Percentiles rank a stretch among this genome's conserved stretches.
phyloP scores from a whole-genome alignment of 2,329 filamentous ascomycete genomes.

The Paradendryphiella salina region DNA sequence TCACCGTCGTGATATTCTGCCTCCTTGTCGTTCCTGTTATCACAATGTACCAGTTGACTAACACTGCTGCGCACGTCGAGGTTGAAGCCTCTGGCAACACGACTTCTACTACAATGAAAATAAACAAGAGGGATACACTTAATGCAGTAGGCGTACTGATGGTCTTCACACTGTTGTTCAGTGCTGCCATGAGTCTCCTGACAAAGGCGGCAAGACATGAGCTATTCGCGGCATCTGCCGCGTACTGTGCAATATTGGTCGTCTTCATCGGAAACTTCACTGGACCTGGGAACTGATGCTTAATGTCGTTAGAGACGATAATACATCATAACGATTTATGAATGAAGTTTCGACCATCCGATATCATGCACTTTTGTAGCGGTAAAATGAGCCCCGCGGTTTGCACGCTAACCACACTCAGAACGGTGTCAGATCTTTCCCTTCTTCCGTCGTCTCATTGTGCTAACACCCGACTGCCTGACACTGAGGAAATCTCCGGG shows the following conservation, averaged over 20 bases:
- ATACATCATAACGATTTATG: not conserved
- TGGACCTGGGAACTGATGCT: slow-evolving; percentile 34
- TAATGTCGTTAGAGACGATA: not conserved
- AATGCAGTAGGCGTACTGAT: slow-evolving; percentile 50
- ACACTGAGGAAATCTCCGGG: too few relatives aligned
- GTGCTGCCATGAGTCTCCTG: slow-evolving; percentile 44
- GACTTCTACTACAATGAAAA: not conserved
- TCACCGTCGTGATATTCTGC: slow-evolving; percentile 50
- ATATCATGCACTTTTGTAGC: too few relatives aligned
- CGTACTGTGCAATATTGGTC: slow-evolving; percentile 47
- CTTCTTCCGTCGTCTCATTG: too few relatives aligned
- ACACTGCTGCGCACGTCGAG: slow-evolving; percentile 9
- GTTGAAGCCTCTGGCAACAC: not conserved
- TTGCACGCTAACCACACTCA: too few relatives aligned
- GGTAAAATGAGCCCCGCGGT: too few relatives aligned
- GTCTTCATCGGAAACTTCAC: slow-evolving; percentile 49
- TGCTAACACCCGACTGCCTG: too few relatives aligned
- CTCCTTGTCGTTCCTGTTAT: slow-evolving; percentile 49
- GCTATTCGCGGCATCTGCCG: slow-evolving; percentile 46
- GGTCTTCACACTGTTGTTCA: slow-evolving; percentile 48
- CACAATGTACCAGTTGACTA: slow-evolving; percentile 47
- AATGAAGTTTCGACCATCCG: too few relatives aligned
- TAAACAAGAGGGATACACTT: slow-evolving; percentile 38
- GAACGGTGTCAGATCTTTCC: too few relatives aligned
- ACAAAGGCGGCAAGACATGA: slow-evolving; percentile 46